phyloP scores from a whole-genome alignment of 495 filamentous ascomycete genomes.

The Melanomma pulvis-pyrius region DNA sequence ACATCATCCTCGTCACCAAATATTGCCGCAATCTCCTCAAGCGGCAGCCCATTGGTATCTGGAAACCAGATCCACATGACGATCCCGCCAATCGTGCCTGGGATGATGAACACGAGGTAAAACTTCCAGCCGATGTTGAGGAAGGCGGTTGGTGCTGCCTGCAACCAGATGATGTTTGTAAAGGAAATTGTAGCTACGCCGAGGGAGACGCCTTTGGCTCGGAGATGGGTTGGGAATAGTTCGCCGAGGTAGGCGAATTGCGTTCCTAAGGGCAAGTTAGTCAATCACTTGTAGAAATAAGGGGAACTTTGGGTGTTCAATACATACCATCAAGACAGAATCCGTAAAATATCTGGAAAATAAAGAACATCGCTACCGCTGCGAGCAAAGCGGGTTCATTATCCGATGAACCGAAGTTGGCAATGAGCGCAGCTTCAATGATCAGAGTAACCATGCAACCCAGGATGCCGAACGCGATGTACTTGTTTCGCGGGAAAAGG shows the following conservation, averaged over 20 bases:
- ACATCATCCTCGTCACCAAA: conserved; percentile 36
- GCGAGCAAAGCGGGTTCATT: conserved; percentile 29
- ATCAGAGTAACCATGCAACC: conserved; percentile 39
- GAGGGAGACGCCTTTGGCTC: conserved; percentile 38
- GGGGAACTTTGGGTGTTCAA: background rate
- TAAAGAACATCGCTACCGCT: conserved; percentile 31
- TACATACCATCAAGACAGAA: conserved; percentile 34
- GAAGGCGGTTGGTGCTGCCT: conserved; percentile 32
- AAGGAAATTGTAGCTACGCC: conserved; percentile 33
- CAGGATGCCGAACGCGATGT: conserved; percentile 35
- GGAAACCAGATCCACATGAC: conserved; percentile 29
- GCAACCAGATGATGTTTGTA: conserved; percentile 33
- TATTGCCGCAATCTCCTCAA: conserved; percentile 37
- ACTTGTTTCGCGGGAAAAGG: conserved; percentile 36
- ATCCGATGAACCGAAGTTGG: conserved; percentile 28
- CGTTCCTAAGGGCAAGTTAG: conserved; percentile 7
- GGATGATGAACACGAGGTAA: conserved; percentile 39
- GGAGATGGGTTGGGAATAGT: conserved; percentile 38
- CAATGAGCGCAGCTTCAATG: conserved; percentile 41
- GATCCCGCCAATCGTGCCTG: conserved; percentile 20
- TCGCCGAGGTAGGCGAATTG: conserved; percentile 40
- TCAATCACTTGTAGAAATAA: background rate
- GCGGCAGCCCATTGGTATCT: conserved; percentile 33
- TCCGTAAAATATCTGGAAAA: conserved; percentile 38
- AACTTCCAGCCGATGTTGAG: conserved; percentile 35